These are phyloP conservation scores for Globisporangium middletonii DNA, from an alignment of 352 stramenopile species.

Conservation along the genomic window DNA sequence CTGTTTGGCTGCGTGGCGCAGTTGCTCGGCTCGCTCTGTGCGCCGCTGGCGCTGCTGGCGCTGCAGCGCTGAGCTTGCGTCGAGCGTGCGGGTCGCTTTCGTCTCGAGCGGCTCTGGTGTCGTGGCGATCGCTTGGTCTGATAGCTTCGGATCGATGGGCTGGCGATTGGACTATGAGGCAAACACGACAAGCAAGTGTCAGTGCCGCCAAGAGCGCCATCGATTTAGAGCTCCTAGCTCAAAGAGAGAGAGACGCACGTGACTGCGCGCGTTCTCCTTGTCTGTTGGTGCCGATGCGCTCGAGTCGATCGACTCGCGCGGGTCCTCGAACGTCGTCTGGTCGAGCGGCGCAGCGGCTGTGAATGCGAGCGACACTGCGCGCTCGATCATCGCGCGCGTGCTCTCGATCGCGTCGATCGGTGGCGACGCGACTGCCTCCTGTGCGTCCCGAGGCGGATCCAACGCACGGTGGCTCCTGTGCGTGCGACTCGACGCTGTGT, in stretches of 20 bases:
- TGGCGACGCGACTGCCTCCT: no score
- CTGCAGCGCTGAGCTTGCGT: slow-evolving; percentile 17
- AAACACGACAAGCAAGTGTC: no score
- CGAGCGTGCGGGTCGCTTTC: slow-evolving; percentile 8
- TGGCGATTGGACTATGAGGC: no score
- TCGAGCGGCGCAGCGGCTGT: slow-evolving; percentile 7
- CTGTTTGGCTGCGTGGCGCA: slow-evolving; percentile 8
- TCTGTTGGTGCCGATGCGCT: neutral
- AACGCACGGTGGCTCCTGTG: no score
- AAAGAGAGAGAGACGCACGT: neutral
- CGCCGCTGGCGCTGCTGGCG: slow-evolving; percentile 13
- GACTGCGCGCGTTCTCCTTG: slow-evolving; percentile 21
- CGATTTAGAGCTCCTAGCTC: neutral
- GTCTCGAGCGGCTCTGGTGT: slow-evolving; percentile 5
- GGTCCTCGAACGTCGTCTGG: slow-evolving; percentile 10
- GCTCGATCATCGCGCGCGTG: slow-evolving; percentile 50
- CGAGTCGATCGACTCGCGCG: slow-evolving; percentile 5
- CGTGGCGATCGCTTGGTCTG: neutral
- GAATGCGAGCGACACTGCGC: slow-evolving; percentile 48
- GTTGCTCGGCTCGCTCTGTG: slow-evolving; percentile 15
- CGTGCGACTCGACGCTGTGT: neutral
- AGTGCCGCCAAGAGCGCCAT: no score
- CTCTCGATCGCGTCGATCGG: neutral
- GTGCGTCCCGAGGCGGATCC: no score
- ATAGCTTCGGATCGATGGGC: no score